Conservation (phyloP, 805 yeast genomes). For the Kregervanrija delftensis region DNA sequence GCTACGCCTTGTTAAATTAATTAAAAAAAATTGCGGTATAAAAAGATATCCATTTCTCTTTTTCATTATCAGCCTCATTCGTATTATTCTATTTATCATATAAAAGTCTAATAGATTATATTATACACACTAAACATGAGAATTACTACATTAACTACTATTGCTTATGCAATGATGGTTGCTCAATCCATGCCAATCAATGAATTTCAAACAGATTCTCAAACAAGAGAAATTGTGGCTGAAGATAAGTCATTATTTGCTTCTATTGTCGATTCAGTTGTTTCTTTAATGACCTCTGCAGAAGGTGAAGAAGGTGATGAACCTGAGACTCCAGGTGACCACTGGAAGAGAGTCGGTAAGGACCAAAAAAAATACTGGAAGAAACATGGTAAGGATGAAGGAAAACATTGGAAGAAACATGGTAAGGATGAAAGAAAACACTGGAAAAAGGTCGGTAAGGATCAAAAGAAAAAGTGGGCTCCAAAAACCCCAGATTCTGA, state of each 20-base stretch:
- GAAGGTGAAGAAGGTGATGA: conserved; percentile 7
- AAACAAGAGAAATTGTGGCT: conserved; percentile 2
- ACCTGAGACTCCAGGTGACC: conserved; percentile 9
- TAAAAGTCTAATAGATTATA: too few relatives aligned
- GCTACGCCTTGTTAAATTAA: too few relatives aligned
- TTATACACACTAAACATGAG: conserved; percentile 13
- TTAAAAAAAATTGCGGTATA: too few relatives aligned
- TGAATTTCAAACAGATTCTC: background rate
- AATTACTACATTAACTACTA: conserved; percentile 14
- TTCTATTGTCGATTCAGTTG: conserved; percentile 11
- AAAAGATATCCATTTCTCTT: too few relatives aligned
- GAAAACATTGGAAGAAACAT: conserved; percentile 14
- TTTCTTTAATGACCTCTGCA: conserved; percentile 7
- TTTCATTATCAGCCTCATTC: too few relatives aligned
- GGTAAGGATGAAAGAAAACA: conserved; percentile 20
- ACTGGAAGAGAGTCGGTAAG: conserved; percentile 14
- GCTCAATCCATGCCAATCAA: conserved; percentile 11
- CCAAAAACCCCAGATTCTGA: conserved; percentile 14
- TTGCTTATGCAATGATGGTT: conserved; percentile 15
- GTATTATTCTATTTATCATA: too few relatives aligned
- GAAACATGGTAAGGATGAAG: conserved; percentile 16
- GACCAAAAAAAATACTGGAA: conserved; percentile 17
- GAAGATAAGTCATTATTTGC: background rate
- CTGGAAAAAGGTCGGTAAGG: conserved; percentile 25
- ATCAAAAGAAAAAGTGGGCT: conserved; percentile 21